Evolutionary conservation across 2,329 filamentous ascomycete species (phyloP), one percentile per base, ranked within the genome.

Genomic region (Geoglossum cookeanum): DNA sequence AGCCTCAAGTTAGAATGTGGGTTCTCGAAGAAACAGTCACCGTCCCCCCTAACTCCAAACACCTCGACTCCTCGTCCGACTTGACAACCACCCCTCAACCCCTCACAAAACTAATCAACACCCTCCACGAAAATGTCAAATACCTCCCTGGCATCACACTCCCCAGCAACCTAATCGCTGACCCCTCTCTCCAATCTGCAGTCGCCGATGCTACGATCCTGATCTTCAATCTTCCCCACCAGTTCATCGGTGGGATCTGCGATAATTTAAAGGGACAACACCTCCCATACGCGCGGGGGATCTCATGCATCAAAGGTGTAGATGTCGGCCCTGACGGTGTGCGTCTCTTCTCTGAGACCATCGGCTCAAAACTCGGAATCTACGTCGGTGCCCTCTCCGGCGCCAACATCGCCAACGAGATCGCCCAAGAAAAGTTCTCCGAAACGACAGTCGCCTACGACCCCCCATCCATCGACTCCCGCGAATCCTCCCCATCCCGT

Each of bases 301-400:
- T 98, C 66, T 94, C 88, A 68, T 98, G 92, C 71, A 96, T 97
- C 74, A 98, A 98, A 76, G 92, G 92, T 64, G 90, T 98, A 60
- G 86, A 94, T 64, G 92, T 98, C 37, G 84, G 85, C 3, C 85
- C 91, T 65, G 82, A 87, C 55, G 87, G 86, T 57, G 83, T 97
- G 63, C 83, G 83, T 65, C 78, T 98, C 57, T 96, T 98, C 74
- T 94, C 87, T 57, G 92, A 98, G 72, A 88, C 85, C 69, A 98
- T 98, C 67, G 90, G 90, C 58, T 82, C 87, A 68, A 84, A 85
- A 33, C 77, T 98, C 22, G 87, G 86, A 60, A 98, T 98, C 68
- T 98, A 98, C 75, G 95, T 90, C 65, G 92, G 92, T 65, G 91
- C 92, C 8, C 78, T 98, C 44, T 94, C 88, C 48, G 92, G 92